Percentiles rank a stretch among this genome's conserved stretches.
Evolutionary conservation across 169 alveolate genomes (phyloP).

Genomic region (Plasmodium fragile): DNA sequence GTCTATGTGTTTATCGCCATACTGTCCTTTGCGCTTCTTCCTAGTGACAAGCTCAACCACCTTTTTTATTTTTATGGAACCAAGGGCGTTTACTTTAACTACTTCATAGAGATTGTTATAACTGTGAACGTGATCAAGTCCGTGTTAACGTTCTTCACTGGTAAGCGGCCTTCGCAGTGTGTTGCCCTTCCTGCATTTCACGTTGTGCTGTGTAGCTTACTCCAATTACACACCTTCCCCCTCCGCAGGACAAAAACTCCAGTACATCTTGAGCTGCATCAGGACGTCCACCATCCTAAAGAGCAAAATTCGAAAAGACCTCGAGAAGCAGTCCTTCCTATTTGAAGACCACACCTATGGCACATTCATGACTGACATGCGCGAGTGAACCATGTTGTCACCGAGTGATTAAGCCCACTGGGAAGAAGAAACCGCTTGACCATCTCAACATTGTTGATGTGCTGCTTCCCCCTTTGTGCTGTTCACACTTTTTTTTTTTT

Average conservation of each 20-base stretch:
- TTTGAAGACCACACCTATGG: slow-evolving; percentile 71
- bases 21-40: slow-evolving; percentile 8
- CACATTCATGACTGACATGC: slow-evolving; percentile 39
- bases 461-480: background rate
- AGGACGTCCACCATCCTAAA: slow-evolving; percentile 64
- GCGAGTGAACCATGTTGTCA: background rate
- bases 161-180: background rate
- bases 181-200: background rate
- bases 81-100: slow-evolving; percentile 31
- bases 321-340: slow-evolving; percentile 70
- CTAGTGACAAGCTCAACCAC: slow-evolving; percentile 10
- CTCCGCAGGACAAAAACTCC: slow-evolving; percentile 51
- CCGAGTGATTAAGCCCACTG: background rate
- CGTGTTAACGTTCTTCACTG: slow-evolving; percentile 68
- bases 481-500: background rate
- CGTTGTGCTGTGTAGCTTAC: background rate
- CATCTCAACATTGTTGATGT: background rate
- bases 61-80: background rate
- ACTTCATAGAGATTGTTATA: slow-evolving; percentile 42
- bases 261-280: slow-evolving; percentile 60
- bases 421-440: background rate
- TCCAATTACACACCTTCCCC: background rate
- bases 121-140: slow-evolving; percentile 36
- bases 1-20: slow-evolving; percentile 11
- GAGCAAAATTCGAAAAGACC: slow-evolving; percentile 60